A percentile compares a stretch with the other conserved stretches of the same genome.
phyloP scores from a whole-genome alignment of 768 basidiomycete genomes.

The Krasilnikovozyma curviuscula region DNA sequence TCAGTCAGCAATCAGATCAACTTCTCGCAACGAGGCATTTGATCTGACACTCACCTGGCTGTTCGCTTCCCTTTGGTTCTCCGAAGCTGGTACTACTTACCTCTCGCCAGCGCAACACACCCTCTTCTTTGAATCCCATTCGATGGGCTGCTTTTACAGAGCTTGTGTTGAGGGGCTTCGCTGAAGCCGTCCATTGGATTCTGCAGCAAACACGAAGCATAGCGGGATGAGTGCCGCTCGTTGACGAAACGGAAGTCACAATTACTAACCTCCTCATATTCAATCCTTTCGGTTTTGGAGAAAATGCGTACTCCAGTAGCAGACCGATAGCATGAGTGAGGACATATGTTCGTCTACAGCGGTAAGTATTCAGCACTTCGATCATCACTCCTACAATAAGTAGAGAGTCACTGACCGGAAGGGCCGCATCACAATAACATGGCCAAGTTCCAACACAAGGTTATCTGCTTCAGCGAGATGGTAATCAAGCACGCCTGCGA shows the following conservation, averaged over 20 bases:
- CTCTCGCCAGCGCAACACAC: not conserved
- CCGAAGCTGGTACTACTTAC: not conserved
- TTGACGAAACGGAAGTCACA: not conserved
- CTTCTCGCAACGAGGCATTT: not conserved
- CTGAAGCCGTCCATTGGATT: not conserved
- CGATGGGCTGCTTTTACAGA: not conserved
- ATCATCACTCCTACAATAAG: no score
- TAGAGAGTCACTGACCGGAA: no score
- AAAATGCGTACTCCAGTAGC: not conserved
- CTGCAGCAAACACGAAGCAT: no score
- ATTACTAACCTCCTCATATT: not conserved
- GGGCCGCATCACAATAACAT: not conserved
- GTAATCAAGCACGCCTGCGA: not conserved
- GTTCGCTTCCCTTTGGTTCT: not conserved
- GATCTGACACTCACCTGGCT: not conserved
- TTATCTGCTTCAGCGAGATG: not conserved
- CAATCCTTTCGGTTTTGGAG: no score
- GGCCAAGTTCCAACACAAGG: not conserved
- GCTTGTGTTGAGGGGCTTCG: not conserved
- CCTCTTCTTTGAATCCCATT: not conserved
- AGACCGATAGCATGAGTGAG: not conserved
- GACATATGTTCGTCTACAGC: not conserved
- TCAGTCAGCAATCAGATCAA: not conserved
- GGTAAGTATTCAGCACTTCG: no score
- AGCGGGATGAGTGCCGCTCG: not conserved